Evolutionary conservation across 2,329 filamentous ascomycete genomes (phyloP), one percentile per base, ranked within the genome.

Genomic region (Epicoccum sorghinum): DNA sequence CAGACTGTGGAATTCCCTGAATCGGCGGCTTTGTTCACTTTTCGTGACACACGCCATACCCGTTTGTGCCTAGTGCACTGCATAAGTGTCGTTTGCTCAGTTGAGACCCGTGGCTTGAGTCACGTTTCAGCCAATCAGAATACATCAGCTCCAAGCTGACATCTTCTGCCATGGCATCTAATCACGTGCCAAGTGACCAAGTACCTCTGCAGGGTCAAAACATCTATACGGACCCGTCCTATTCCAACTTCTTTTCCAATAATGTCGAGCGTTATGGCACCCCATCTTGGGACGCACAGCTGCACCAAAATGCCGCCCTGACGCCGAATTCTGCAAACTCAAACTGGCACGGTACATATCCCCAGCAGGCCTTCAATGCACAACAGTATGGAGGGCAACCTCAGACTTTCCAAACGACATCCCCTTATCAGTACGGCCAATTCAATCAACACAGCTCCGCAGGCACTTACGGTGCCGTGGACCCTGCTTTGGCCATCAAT

Each of bases 121-220:
- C 53, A 33, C 39, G 43, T 37, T 42, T 47, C 63, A 57, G 57
- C 68, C 69, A 71, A 71, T 70, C 62, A 70, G 36, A 59, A n/a
- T 47, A 55, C 35, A 49, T 47, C 41, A 47, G 8, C 49, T 42
- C 54, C 56, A 27, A 44, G 40, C 37, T 43, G 44, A 38, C 52
- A 46, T 57, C 50, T 62, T 55, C 53, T 55, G 12, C 52, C 58
- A 74, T 75, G 71, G 71, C 69, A 37, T 61, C 68, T 47, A 70
- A 67, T 74, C 71, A 74, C 71, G 68, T 75, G 71, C 69, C 68
- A 14, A 62, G 47, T 70, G 69, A 72, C 58, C 68, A 69, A 55
- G 61, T 66, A 27, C 64, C 68, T 30, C 42, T 68, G 38, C 68
- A 68, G 54, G 65, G 64, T 37, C 70, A 72, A 57, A 68, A 57